Conservation (phyloP, 306 rosid species). For the Glycine soja region DNA sequence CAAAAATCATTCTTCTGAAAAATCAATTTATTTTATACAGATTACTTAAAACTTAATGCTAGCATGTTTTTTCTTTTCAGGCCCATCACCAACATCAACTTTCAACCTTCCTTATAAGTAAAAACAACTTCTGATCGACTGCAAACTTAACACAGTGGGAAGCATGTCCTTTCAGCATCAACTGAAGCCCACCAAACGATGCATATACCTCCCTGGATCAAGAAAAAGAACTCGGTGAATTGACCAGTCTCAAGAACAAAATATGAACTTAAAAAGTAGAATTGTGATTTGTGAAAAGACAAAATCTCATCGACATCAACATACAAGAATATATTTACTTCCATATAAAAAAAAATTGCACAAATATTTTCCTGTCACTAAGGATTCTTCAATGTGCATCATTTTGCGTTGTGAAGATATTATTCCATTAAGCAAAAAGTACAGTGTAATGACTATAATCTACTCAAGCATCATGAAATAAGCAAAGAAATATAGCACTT, state of each 20-base stretch:
- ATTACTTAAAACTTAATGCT: background rate
- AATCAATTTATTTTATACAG: background rate
- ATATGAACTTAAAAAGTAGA: background rate
- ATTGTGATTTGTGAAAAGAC: background rate
- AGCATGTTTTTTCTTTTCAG: constrained; percentile 18
- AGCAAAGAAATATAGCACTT: background rate
- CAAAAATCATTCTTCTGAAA: background rate
- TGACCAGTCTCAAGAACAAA: constrained; percentile 1
- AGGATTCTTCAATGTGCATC: background rate
- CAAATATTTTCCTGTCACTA: background rate
- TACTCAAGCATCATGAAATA: background rate
- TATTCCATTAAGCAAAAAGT: background rate
- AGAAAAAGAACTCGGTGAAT: constrained; percentile 32
- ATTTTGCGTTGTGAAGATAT: background rate
- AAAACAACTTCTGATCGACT: constrained; percentile 72
- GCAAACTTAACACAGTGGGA: constrained; percentile 63
- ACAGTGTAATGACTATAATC: background rate
- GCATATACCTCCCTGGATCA: constrained; percentile 73
- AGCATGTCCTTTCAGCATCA: constrained; percentile 79
- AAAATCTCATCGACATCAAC: background rate
- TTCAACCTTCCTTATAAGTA: constrained; percentile 71
- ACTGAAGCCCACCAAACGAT: constrained; percentile 91
- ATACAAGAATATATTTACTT: background rate
- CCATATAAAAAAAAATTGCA: constrained; percentile 16
- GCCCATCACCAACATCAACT: constrained; percentile 32